Base-by-base conservation (phyloP, 2,329 filamentous ascomycete genomes). In the Orbilia javanica region DNA sequence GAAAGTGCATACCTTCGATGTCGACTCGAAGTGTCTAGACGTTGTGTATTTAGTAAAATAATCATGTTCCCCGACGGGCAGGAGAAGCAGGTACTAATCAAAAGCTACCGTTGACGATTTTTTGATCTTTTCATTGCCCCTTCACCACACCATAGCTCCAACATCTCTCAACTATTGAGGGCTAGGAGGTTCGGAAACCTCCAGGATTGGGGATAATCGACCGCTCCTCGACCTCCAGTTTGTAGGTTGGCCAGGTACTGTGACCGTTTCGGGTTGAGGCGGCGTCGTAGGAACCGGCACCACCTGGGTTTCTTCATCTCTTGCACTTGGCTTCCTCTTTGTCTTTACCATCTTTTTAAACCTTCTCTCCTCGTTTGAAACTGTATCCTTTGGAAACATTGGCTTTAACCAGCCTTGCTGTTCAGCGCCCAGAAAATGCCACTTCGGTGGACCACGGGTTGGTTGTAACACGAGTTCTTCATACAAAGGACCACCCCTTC, bases 391-490 rank as follows among this genome's bases (percentile, higher is more conserved):
- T 11, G 55, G 55, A 10, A 60, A 60, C 1, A 34, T 42, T 25
- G 55, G 55, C 10, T 60, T 22, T 20, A 60, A 42, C 55, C 18
- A 27, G 11, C 10, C 4, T 60, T n/a, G 55, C 55, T 60, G 18
- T 4, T 42, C 55, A 18, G 18, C 18, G 31, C 13, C 3, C 8
- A 60, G 11, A 34, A 34, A 60, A 42, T 42, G 13, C 31, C 31
- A 42, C 6, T 25, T n/a, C 10, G 34, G 34, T 25, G n/a, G 4
- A 10, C 25, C 20, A n/a, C 20, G 34, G 20, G 20, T 1, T 11
- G 34, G 55, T n/a, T 11, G 18, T 60, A 42, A 8, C 4, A 8
- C 27, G n/a, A 4, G 18, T 60, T 20, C 42, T 27, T 11, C 25
- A 4, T 22, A 4, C 5, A 13, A n/a, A n/a, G n/a, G n/a, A n/a